Percentiles rank a stretch among this genome's conserved stretches.
Evolutionary conservation across 2,329 filamentous ascomycete species (phyloP).

Genomic region (Aureobasidium uvarum): DNA sequence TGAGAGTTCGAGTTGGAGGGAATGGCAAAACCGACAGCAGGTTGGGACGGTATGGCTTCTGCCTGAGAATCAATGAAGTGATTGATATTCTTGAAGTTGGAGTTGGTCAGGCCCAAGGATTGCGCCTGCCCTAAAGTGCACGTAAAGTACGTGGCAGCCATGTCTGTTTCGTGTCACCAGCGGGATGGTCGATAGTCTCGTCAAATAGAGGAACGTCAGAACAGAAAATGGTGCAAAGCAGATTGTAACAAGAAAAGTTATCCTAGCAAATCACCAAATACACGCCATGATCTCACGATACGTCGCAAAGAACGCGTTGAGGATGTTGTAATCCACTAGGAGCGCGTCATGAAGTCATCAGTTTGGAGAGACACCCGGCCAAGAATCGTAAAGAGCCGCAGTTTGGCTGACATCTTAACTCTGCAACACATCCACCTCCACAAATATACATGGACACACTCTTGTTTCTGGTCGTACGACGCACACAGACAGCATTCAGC

Average conservation of each 20-base stretch:
- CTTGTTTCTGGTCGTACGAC: constrained; percentile 10
- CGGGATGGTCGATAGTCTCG: not conserved
- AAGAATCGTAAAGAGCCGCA: constrained; percentile 10
- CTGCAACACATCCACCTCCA: not conserved
- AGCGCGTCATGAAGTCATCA: constrained; percentile 18
- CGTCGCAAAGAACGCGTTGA: constrained; percentile 16
- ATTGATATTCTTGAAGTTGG: constrained; percentile 49
- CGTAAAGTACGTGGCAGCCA: constrained; percentile 55
- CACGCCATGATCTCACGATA: constrained; percentile 20
- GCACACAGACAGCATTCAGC: constrained; percentile 14
- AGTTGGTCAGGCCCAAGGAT: constrained; percentile 36
- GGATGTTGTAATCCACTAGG: constrained; percentile 9
- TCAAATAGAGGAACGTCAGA: not conserved
- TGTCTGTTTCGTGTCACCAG: constrained; percentile 15
- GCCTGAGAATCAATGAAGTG: constrained; percentile 54
- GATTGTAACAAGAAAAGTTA: not conserved
- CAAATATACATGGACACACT: constrained; percentile 13
- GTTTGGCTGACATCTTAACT: constrained; percentile 2
- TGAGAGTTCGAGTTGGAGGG: constrained; percentile 30
- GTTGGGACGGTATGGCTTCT: constrained; percentile 38
- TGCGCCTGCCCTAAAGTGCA: constrained; percentile 60
- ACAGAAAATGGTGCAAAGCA: not conserved
- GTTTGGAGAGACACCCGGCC: constrained; percentile 8
- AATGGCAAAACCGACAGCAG: constrained; percentile 54
- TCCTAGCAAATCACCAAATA: constrained; percentile 18